Evolutionary conservation across 306 rosid species (phyloP), one percentile per base, ranked within the genome.

Genomic region (Cyamopsis tetragonoloba): DNA sequence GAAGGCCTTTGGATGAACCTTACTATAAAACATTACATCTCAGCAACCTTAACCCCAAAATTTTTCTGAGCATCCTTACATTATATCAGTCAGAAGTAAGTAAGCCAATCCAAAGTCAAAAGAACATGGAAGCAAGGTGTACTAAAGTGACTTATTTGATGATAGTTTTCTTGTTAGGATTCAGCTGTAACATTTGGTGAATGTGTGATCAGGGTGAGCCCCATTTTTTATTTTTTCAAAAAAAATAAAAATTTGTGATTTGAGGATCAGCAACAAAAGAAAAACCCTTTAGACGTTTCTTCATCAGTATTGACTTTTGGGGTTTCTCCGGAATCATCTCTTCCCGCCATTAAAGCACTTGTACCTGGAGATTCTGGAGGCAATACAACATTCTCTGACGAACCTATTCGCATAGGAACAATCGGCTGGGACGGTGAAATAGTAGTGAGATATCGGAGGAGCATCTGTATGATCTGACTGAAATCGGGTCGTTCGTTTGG

Each of bases 331-430:
- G 81, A 73, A 73, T 76, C 87, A 57, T 77, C 64, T 76, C 85
- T 85, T 35, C 70, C 5, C 3, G 82, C 72, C 92, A 91, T 91
- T 63, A 91, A 68, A 17, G 91, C 88, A 77, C 97, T 86, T 37
- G 97, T 91, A 14, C 97, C 95, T 0, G 97, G 97, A 15, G 95
- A 86, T 51, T 86, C 97, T 0, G 97, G 97, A 13, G 97, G 87
- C 66, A 91, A 66, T 4, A 91, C 92, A 15, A 82, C 72, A 55
- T 91, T 91, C 72, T 84, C 83, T 0, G 97, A 83, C 2, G 67
- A 61, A 51, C 59, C 62, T 6, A 82, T 84, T 24, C 75, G 83
- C 15, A 50, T 70, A 0, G 83, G 87, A 73, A 76, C 31, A 15
- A 82, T 15, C 0, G 88, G 87, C 67, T 77, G 68, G 1, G 79